Percentiles rank a stretch among this genome's conserved stretches.
Evolutionary conservation across 129 eudicot species (phyloP).

Genomic region (Helianthus tuberosus): DNA sequence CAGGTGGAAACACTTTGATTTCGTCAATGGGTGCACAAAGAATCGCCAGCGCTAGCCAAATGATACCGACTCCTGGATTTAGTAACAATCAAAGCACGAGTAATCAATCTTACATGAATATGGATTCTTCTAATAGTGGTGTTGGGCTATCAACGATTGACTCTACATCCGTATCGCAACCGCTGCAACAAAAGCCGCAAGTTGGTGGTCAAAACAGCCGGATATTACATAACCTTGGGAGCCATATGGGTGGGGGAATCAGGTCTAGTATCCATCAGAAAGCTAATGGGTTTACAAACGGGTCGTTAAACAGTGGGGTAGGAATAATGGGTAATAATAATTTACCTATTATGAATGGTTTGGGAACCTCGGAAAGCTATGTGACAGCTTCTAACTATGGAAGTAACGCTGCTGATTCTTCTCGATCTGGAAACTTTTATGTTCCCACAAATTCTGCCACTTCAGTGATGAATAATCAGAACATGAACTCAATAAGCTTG

Average conservation of each 20-base stretch:
- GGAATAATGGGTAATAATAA: constrained; percentile 60
- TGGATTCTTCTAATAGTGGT: constrained; percentile 50
- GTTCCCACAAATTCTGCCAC: constrained; percentile 54
- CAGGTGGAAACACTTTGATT: constrained; percentile 56
- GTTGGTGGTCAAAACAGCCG: constrained; percentile 80
- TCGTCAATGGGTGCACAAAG: constrained; percentile 71
- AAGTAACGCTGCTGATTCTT: constrained; percentile 48
- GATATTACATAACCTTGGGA: constrained; percentile 72
- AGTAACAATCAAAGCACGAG: constrained; percentile 38
- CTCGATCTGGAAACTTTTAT: constrained; percentile 59
- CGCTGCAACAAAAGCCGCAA: constrained; percentile 65
- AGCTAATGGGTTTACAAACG: constrained; percentile 56
- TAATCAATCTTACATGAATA: constrained; percentile 52
- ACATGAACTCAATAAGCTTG: constrained; percentile 47
- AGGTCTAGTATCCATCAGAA: constrained; percentile 84
- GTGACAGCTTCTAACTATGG: constrained; percentile 48
- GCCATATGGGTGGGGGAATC: constrained; percentile 76
- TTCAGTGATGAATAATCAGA: constrained; percentile 59
- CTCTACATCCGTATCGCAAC: constrained; percentile 59
- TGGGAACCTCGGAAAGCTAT: constrained; percentile 70
- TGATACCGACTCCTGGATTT: constrained; percentile 98
- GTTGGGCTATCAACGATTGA: constrained; percentile 37
- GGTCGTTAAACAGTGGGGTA: constrained; percentile 60
- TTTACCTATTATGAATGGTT: constrained; percentile 53
- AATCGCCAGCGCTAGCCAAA: constrained; percentile 79